Percentiles rank a stretch among this genome's conserved stretches.
These are phyloP conservation scores for Barnettozyma populi DNA, from an alignment of 805 yeast genomes.

Conservation along the genomic window DNA sequence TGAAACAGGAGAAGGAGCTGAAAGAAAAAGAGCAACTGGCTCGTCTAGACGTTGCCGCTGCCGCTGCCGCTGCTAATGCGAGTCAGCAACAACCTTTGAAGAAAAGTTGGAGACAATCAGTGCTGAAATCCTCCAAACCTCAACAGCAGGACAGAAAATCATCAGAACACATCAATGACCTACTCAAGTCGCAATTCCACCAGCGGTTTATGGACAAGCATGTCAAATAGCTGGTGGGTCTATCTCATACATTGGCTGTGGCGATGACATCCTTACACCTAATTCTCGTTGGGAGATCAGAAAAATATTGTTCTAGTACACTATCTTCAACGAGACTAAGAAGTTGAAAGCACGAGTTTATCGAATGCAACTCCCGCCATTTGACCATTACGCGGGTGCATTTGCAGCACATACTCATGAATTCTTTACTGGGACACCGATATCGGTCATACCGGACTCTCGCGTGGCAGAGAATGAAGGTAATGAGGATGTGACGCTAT, in stretches of 20 bases:
- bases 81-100: constrained; percentile 10
- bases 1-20: constrained; percentile 31
- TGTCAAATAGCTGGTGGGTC: constrained; percentile 9
- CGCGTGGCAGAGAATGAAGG: neutral
- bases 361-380: neutral
- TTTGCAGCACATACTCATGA: constrained; percentile 5
- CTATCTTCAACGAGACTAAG: neutral
- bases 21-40: constrained; percentile 22
- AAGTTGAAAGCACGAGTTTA: neutral
- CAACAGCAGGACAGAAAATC: constrained; percentile 22
- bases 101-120: constrained; percentile 32
- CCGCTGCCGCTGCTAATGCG: constrained; percentile 23
- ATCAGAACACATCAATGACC: constrained; percentile 29
- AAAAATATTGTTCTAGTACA: neutral
- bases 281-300: neutral
- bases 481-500: neutral
- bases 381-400: constrained; percentile 2
- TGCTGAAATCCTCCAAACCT: constrained; percentile 23
- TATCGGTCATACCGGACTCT: neutral
- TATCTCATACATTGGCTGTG: too few relatives aligned
- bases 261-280: constrained; percentile 7
- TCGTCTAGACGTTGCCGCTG: constrained; percentile 19
- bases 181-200: constrained; percentile 20
- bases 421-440: constrained; percentile 1
- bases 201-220: constrained; percentile 20